Evolutionary conservation across 148 eudicot species (phyloP).

Genomic region (Bassia scoparia): DNA sequence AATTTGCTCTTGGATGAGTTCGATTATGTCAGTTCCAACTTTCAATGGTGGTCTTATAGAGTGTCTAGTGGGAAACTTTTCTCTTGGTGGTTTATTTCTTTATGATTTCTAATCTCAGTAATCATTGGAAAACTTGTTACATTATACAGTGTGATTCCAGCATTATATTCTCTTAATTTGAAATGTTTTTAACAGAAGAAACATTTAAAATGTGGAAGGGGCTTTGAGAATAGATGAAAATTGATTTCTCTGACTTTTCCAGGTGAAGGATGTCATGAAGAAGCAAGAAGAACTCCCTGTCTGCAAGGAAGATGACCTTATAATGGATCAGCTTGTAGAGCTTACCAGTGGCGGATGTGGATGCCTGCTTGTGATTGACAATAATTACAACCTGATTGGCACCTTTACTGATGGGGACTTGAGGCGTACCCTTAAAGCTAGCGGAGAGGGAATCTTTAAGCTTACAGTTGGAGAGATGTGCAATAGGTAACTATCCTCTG

Average conservation of each 20-base stretch:
- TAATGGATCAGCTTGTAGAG: slow-evolving; percentile 97
- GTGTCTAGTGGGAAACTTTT: too few species aligned
- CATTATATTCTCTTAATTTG: too few species aligned
- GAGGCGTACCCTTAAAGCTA: slow-evolving; percentile 84
- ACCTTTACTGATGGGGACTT: slow-evolving; percentile 97
- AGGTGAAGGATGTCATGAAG: slow-evolving; percentile 98
- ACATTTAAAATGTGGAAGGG: slow-evolving; percentile 4
- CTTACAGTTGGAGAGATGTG: slow-evolving; percentile 96
- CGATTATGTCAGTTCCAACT: too few species aligned
- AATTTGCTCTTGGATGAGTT: too few species aligned
- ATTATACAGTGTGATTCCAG: too few species aligned
- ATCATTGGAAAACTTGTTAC: too few species aligned
- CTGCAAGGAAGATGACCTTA: slow-evolving; percentile 76
- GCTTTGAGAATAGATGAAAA: not conserved
- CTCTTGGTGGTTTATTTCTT: too few species aligned
- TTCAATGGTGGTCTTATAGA: too few species aligned
- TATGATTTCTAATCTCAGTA: too few species aligned
- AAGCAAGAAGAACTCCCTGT: slow-evolving; percentile 78
- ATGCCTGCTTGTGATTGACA: slow-evolving; percentile 83
- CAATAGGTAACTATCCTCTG: slow-evolving; percentile 59
- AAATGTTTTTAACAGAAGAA: too few species aligned
- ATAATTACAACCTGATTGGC: slow-evolving; percentile 65
- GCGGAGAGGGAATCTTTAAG: slow-evolving; percentile 89
- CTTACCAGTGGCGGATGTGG: slow-evolving; percentile 96
- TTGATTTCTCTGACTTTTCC: slow-evolving; percentile 27